Percentiles rank a stretch among this genome's conserved stretches.
These are phyloP conservation scores for Pseudocercospora fuligena DNA, from an alignment of 2,329 filamentous ascomycete species.

Conservation along the genomic window DNA sequence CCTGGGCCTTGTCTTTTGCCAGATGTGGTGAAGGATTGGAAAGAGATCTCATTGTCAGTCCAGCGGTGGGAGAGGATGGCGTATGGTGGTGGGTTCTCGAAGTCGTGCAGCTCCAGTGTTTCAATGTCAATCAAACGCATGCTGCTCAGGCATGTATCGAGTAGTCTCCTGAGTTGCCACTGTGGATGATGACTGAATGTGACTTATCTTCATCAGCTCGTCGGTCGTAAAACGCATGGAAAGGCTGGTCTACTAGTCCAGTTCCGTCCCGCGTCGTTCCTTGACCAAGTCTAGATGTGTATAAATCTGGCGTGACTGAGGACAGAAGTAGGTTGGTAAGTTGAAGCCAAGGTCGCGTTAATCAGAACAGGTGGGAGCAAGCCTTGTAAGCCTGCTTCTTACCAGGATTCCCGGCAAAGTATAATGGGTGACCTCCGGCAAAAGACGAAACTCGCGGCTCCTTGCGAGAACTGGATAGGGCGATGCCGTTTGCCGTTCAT, in stretches of 20 bases:
- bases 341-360: neutral
- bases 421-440: conserved; percentile 4
- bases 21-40: conserved; percentile 4
- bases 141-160: neutral
- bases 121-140: conserved; percentile 10
- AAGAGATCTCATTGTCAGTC: conserved; percentile 14
- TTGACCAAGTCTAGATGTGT: neutral
- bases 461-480: neutral
- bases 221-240: neutral
- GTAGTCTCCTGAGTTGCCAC: neutral
- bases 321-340: neutral
- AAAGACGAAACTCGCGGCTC: neutral
- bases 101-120: neutral
- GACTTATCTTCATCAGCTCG: neutral
- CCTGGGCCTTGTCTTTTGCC: neutral
- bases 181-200: neutral
- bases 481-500: neutral
- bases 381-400: conserved; percentile 2
- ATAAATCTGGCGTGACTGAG: neutral
- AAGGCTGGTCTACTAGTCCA: neutral
- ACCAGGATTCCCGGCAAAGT: neutral
- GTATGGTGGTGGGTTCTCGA: conserved; percentile 6
- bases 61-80: conserved; percentile 24
- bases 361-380: neutral
- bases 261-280: neutral